These are phyloP conservation scores for Xylaria sp. DNA, from an alignment of 2,329 filamentous ascomycete species.

Conservation along the genomic window DNA sequence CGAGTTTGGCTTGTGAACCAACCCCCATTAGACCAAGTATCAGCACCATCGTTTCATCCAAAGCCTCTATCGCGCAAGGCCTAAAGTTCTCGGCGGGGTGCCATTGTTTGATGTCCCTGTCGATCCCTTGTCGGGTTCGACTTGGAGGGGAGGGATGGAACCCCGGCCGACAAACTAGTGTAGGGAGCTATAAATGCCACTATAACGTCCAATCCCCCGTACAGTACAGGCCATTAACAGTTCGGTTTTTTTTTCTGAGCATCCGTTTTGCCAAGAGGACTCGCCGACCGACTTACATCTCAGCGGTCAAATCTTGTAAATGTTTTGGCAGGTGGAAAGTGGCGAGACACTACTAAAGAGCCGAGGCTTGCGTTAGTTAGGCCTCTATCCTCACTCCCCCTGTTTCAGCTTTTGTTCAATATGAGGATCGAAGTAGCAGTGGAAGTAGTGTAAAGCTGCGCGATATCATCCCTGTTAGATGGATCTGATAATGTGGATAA, in stretches of 20 bases:
- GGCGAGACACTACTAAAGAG: constrained; percentile 9
- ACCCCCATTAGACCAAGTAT: constrained; percentile 30
- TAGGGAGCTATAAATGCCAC: constrained; percentile 6
- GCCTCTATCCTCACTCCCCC: neutral
- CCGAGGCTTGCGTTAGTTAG: constrained; percentile 6
- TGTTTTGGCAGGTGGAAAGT: neutral
- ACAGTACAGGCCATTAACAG: constrained; percentile 7
- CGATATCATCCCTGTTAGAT: constrained; percentile 8
- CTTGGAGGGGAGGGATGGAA: constrained; percentile 18
- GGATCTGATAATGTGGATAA: neutral
- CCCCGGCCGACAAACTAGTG: constrained; percentile 28
- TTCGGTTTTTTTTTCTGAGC: constrained; percentile 15
- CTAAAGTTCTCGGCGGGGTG: constrained; percentile 36
- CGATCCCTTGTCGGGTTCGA: constrained; percentile 37
- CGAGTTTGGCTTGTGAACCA: constrained; percentile 33
- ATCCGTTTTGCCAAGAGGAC: neutral
- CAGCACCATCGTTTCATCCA: constrained; percentile 34
- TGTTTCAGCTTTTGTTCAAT: constrained; percentile 23
- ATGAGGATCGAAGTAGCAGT: constrained; percentile 12
- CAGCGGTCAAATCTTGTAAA: constrained; percentile 1
- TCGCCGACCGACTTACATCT: constrained; percentile 9
- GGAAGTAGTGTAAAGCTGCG: neutral
- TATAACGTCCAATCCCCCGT: neutral
- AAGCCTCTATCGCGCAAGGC: constrained; percentile 31
- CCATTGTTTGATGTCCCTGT: constrained; percentile 42